Evolutionary conservation across 2,329 filamentous ascomycete genomes (phyloP).

Genomic region (Sporothrix inflata): DNA sequence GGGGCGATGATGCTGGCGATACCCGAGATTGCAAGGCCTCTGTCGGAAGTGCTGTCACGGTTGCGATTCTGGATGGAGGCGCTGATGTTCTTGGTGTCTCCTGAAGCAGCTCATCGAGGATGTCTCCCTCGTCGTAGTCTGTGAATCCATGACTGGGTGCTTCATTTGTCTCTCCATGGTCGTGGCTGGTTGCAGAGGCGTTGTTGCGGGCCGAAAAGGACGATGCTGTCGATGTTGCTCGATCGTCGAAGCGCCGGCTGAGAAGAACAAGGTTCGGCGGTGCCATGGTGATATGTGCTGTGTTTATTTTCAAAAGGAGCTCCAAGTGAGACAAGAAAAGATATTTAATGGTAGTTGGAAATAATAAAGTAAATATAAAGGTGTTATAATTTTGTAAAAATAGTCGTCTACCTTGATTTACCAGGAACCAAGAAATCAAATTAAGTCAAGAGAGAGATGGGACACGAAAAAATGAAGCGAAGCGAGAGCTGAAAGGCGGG

Average conservation of each 20-base stretch:
- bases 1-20: neutral
- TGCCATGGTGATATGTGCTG: neutral
- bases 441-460: too few relatives aligned
- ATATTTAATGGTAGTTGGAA: too few relatives aligned
- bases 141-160: neutral
- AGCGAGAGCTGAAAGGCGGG: neutral
- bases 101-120: slow-evolving; percentile 27
- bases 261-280: neutral
- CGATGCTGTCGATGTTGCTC: slow-evolving; percentile 5
- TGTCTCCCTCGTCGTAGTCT: slow-evolving; percentile 28
- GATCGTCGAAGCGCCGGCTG: neutral
- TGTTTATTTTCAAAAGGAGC: neutral
- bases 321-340: neutral
- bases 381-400: neutral
- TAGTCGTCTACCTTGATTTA: neutral
- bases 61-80: neutral
- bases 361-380: neutral
- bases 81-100: neutral
- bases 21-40: neutral
- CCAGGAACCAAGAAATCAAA: neutral
- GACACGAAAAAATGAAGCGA: too few relatives aligned
- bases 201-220: neutral
- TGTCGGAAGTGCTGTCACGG: neutral
- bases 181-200: neutral
- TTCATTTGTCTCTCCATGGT: neutral